Evolutionary conservation across 176 grass and related monocot species (phyloP).

Genomic region (Elymus sibiricus): DNA sequence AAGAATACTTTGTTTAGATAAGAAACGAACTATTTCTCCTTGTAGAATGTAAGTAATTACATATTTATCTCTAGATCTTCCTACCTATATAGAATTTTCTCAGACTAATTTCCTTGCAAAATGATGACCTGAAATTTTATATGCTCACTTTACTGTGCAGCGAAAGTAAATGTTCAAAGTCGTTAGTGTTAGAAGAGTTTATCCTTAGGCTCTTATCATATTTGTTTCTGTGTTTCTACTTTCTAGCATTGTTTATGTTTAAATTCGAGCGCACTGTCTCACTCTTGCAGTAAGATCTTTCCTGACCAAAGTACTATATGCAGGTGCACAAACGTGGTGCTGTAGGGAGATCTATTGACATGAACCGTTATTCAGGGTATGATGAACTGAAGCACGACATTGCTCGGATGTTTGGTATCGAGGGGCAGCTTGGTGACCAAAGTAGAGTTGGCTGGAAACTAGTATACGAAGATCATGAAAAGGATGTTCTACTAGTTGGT

Average conservation of each 20-base stretch:
- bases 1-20: not conserved
- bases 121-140: not conserved
- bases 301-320: constrained; percentile 18
- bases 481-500: constrained; percentile 81
- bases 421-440: constrained; percentile 71
- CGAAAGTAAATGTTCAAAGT: not conserved
- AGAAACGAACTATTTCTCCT: constrained; percentile 14
- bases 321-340: constrained; percentile 84
- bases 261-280: not conserved
- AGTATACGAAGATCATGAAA: constrained; percentile 81
- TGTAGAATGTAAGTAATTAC: constrained; percentile 10
- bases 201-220: not conserved
- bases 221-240: not conserved
- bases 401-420: constrained; percentile 77
- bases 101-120: not conserved
- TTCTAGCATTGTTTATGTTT: not conserved
- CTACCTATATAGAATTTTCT: not conserved
- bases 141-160: not conserved
- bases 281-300: not conserved
- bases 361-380: constrained; percentile 70
- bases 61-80: not conserved
- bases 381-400: constrained; percentile 65
- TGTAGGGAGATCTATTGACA: constrained; percentile 79
- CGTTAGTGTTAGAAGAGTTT: not conserved
- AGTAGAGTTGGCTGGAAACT: constrained; percentile 82